Base-by-base conservation (phyloP, 1,139 yeast species). In the Geotrichum armillariae region DNA sequence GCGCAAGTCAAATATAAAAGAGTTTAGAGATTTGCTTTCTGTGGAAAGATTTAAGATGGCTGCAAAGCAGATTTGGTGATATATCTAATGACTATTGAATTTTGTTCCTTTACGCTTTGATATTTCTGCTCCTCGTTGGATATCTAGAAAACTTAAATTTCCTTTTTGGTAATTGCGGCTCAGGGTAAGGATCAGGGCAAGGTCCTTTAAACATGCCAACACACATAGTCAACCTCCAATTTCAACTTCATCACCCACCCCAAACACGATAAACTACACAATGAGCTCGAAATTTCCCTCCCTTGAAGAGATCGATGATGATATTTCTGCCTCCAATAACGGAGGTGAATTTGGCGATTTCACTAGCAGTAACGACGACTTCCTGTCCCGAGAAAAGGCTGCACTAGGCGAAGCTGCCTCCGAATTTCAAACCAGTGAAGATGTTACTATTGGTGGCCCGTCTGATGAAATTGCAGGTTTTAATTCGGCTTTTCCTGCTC, bases 261-360 rank as follows among this genome's bases (percentile, higher is more conserved):
- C n/a, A n/a, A n/a, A n/a, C n/a, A n/a, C n/a, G n/a, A n/a, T n/a
- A n/a, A n/a, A 46, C 11, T 68, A 48, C 48, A 29, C 53, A 54
- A 87, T 87, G 95, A 84, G 93, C 60, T 91, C 87, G 61, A 86
- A 86, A 68, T 91, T 85, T 69, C 96, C 96, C 41, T 88, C 88
- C 54, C 77, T 90, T 60, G 91, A 85, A 58, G 77, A 72, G 53
- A 61, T 70, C 52, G 72, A 69, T 56, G 57, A 60, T 41, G 71
- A 67, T 40, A 54, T 61, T 47, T 60, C 57, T 41, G 58, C 57
- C 40, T 59, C 58, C 36, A 51, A 42, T 35, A 50, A 46, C 11
- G 52, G 47, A 29, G 58, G 54, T 14, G 56, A 56, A 40, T 31
- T 31, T 31, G 58, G 58, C 53, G 76, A 77, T 46, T 67, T 74